These are phyloP conservation scores for Pseudonitzschia delicatissima DNA, from an alignment of 108 stramenopile species.

Conservation along the genomic window DNA sequence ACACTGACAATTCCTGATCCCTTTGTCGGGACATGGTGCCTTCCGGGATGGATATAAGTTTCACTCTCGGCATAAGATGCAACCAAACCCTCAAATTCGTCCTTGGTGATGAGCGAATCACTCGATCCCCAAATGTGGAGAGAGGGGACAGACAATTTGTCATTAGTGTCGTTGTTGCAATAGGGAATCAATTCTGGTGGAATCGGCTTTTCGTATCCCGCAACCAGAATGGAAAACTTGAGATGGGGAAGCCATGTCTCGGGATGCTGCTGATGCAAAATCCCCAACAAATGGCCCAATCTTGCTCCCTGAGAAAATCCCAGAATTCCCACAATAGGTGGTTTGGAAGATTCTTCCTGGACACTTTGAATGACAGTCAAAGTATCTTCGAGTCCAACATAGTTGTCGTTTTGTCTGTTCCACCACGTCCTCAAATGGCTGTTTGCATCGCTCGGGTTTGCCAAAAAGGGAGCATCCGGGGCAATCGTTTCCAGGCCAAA, in stretches of 20 bases:
- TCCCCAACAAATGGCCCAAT: conserved; percentile 54
- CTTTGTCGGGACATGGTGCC: conserved; percentile 79
- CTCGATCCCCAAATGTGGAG: conserved; percentile 69
- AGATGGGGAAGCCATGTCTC: conserved; percentile 43
- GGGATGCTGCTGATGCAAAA: conserved; percentile 24
- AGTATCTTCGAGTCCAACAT: conserved; percentile 62
- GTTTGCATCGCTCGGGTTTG: background rate
- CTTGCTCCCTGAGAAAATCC: conserved; percentile 82
- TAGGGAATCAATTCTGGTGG: conserved; percentile 41
- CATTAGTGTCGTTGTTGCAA: background rate
- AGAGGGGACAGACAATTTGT: conserved; percentile 35
- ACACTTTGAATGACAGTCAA: conserved; percentile 35
- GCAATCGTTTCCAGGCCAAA: conserved; percentile 52
- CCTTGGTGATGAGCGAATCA: conserved; percentile 55
- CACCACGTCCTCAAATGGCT: conserved; percentile 34
- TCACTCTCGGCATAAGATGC: conserved; percentile 22
- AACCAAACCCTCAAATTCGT: conserved; percentile 34
- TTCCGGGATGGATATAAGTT: conserved; percentile 51
- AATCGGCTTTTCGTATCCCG: conserved; percentile 61
- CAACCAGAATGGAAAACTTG: conserved; percentile 49
- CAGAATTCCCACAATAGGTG: conserved; percentile 53
- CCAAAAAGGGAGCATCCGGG: conserved; percentile 59
- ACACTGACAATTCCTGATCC: conserved; percentile 41
- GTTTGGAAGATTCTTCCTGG: background rate
- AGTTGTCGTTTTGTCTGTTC: conserved; percentile 32